Percentiles rank a stretch among this genome's conserved stretches.
These are phyloP conservation scores for Cercophora sp. DNA, from an alignment of 495 filamentous ascomycete species.

Conservation along the genomic window DNA sequence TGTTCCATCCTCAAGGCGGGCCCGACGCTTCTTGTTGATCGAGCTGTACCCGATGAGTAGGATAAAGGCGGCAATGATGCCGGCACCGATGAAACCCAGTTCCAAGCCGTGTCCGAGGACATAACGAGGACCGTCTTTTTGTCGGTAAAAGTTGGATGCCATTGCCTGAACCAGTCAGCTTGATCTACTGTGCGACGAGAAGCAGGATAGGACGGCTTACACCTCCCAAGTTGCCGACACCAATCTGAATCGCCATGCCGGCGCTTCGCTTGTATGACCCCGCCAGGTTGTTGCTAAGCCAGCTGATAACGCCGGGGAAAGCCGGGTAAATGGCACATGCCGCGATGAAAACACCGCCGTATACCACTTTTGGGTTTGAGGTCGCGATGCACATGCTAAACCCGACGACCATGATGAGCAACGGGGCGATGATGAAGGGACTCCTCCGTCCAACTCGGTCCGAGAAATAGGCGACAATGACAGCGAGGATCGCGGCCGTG, in stretches of 20 bases:
- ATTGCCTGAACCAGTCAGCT: slow-evolving; percentile 43
- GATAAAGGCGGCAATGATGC: slow-evolving; percentile 54
- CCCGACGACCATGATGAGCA: slow-evolving; percentile 60
- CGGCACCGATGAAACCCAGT: slow-evolving; percentile 60
- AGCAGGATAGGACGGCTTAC: slow-evolving; percentile 16
- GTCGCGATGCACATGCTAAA: slow-evolving; percentile 56
- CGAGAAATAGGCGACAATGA: slow-evolving; percentile 55
- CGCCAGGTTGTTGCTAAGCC: slow-evolving; percentile 68
- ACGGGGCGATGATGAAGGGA: slow-evolving; percentile 59
- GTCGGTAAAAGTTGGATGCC: slow-evolving; percentile 73
- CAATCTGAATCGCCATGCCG: slow-evolving; percentile 74
- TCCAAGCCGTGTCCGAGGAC: slow-evolving; percentile 66
- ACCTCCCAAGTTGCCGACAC: slow-evolving; percentile 67
- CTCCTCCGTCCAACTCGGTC: slow-evolving; percentile 58
- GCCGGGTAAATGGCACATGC: slow-evolving; percentile 60
- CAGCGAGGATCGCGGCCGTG: slow-evolving; percentile 55
- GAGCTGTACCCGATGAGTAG: slow-evolving; percentile 53
- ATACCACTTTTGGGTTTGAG: slow-evolving; percentile 59
- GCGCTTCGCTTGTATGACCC: slow-evolving; percentile 67
- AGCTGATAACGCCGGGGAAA: slow-evolving; percentile 66
- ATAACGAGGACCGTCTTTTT: slow-evolving; percentile 59
- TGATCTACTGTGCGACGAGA: neutral
- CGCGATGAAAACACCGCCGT: slow-evolving; percentile 70
- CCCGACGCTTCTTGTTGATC: slow-evolving; percentile 58
- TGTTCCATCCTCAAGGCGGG: slow-evolving; percentile 39